Evolutionary conservation across 495 filamentous ascomycete genomes (phyloP).

Genomic region (Penicillium verhagenii): DNA sequence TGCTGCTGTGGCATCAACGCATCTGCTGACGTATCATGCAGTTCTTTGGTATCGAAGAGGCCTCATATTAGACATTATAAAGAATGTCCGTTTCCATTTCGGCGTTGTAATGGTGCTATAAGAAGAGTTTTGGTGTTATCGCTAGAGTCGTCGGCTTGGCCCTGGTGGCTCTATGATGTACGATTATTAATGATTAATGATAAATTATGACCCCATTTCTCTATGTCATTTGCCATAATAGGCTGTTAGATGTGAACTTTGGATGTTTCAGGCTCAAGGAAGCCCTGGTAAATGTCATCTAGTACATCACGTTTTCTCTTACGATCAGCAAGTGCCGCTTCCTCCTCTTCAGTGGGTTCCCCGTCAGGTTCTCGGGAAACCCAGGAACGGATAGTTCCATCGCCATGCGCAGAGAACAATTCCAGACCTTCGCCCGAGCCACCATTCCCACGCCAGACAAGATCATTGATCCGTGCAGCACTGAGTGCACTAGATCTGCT

Average conservation of each 20-base stretch:
- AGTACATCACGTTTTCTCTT: conserved; percentile 53
- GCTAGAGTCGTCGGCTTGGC: background rate
- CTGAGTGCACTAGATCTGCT: conserved; percentile 37
- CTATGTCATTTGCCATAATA: background rate
- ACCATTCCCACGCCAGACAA: conserved; percentile 66
- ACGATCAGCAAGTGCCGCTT: conserved; percentile 36
- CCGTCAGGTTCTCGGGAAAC: conserved; percentile 57
- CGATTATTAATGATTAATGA: background rate
- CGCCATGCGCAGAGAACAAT: conserved; percentile 53
- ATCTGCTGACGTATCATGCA: background rate
- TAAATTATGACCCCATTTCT: conserved; percentile 1
- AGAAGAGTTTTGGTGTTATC: background rate
- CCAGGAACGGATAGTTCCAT: conserved; percentile 52
- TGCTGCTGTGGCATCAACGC: background rate
- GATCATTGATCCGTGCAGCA: conserved; percentile 61
- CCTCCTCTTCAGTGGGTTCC: conserved; percentile 45
- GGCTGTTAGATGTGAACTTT: background rate
- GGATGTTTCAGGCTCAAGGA: conserved; percentile 20
- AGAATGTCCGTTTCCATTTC: background rate
- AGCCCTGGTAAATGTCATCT: conserved; percentile 46
- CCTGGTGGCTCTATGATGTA: background rate
- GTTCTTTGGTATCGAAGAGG: background rate
- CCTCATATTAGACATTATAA: background rate
- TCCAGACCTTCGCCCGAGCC: conserved; percentile 46
- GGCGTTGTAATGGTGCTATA: background rate